Conservation (phyloP, 257 asterid species). For the Gentiana straminea region DNA sequence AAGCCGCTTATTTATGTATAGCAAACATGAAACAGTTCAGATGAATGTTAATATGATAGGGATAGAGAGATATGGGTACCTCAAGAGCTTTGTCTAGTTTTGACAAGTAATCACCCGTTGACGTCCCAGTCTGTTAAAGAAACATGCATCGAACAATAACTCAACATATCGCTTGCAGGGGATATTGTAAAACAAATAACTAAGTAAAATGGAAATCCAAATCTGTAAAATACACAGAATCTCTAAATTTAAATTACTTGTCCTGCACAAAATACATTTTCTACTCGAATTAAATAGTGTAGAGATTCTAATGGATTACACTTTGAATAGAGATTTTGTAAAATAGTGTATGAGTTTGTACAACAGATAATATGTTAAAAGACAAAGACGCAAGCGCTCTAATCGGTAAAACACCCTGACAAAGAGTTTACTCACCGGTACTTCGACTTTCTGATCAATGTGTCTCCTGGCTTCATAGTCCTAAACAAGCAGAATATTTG, state of each 20-base stretch:
- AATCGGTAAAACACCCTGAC: no score
- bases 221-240: no score
- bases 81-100: constrained; percentile 72
- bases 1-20: background rate
- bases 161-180: background rate
- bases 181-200: no score
- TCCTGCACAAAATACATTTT: no score
- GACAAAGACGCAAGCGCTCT: no score
- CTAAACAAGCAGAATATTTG: constrained; percentile 22
- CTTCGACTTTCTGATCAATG: constrained; percentile 80
- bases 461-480: constrained; percentile 69
- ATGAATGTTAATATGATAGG: background rate
- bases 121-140: constrained; percentile 57
- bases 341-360: no score
- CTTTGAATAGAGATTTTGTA: no score
- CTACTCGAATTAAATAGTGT: no score
- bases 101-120: constrained; percentile 56
- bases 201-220: no score
- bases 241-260: no score
- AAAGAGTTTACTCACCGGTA: constrained; percentile 32
- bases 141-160: constrained; percentile 3
- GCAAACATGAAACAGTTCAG: background rate
- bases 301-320: no score
- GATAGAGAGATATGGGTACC: constrained; percentile 28
- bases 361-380: no score